A percentile compares a stretch with the other conserved stretches of the same genome.
These are phyloP conservation scores for Ochromonadaceae sp. DNA, from an alignment of 352 stramenopile genomes.

Conservation along the genomic window DNA sequence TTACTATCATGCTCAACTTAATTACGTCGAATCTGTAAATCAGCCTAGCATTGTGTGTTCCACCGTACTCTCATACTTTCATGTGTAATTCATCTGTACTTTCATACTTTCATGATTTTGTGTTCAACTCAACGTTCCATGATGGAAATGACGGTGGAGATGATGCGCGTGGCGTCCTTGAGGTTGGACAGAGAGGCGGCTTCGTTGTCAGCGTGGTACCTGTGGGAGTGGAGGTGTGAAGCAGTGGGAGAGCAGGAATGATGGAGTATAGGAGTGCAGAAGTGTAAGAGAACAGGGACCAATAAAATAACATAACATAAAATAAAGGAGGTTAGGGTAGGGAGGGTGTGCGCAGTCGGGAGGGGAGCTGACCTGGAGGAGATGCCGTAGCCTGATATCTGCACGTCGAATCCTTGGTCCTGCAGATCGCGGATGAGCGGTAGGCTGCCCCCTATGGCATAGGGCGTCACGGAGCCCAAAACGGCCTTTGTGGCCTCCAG, in stretches of 20 bases:
- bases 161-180: slow-evolving; percentile 60
- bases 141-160: slow-evolving; percentile 46
- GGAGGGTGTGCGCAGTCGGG: neutral
- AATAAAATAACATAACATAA: slow-evolving; percentile 33
- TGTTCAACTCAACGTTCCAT: slow-evolving; percentile 22
- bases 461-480: slow-evolving; percentile 48
- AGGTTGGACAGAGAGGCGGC: slow-evolving; percentile 66
- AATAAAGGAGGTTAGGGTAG: slow-evolving; percentile 40
- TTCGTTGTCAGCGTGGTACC: slow-evolving; percentile 78
- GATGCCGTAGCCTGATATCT: slow-evolving; percentile 31
- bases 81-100: no score
- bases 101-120: no score
- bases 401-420: slow-evolving; percentile 36
- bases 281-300: no score
- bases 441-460: slow-evolving; percentile 66
- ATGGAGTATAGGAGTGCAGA: neutral
- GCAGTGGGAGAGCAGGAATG: neutral
- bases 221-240: slow-evolving; percentile 42
- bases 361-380: slow-evolving; percentile 22
- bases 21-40: no score
- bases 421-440: slow-evolving; percentile 40
- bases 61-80: no score
- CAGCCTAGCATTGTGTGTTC: no score
- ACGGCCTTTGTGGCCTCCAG: slow-evolving; percentile 52
- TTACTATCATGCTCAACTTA: no score